A percentile compares a stretch with the other conserved stretches of the same genome.
phyloP scores from a whole-genome alignment of 768 basidiomycete genomes.

The Boletus coccyginus region DNA sequence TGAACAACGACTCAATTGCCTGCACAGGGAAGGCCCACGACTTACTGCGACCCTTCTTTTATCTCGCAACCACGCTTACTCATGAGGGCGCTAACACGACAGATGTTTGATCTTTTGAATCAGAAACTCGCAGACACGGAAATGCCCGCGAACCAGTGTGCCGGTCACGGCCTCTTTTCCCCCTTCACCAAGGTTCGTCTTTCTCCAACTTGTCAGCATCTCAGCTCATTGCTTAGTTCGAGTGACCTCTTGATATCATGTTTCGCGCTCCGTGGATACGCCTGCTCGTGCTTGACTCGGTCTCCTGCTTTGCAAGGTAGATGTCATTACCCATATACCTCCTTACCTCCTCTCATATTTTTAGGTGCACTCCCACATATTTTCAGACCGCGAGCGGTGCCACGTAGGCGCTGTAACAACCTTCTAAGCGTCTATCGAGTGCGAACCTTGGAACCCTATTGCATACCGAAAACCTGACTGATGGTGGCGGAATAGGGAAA shows the following conservation, averaged over 20 bases:
- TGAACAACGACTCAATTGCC: conserved; percentile 9
- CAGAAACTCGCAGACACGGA: conserved; percentile 9
- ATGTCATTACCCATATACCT: neutral
- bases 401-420: neutral
- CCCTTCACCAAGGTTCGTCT: neutral
- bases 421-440: neutral
- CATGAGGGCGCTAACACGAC: conserved; percentile 4
- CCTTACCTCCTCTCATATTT: neutral
- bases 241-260: neutral
- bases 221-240: neutral
- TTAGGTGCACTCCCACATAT: neutral
- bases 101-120: conserved; percentile 9
- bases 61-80: conserved; percentile 10
- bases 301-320: neutral
- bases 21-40: neutral
- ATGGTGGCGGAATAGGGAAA: neutral
- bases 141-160: conserved; percentile 10
- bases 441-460: neutral
- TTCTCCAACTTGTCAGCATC: neutral
- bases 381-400: neutral
- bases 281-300: neutral
- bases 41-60: neutral
- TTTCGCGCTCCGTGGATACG: too few species aligned
- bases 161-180: neutral
- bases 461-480: neutral